Percentiles rank a stretch among this genome's conserved stretches.
phyloP scores from a whole-genome alignment of 192 early-diverging fungal genomes.

The Podila epicladia region DNA sequence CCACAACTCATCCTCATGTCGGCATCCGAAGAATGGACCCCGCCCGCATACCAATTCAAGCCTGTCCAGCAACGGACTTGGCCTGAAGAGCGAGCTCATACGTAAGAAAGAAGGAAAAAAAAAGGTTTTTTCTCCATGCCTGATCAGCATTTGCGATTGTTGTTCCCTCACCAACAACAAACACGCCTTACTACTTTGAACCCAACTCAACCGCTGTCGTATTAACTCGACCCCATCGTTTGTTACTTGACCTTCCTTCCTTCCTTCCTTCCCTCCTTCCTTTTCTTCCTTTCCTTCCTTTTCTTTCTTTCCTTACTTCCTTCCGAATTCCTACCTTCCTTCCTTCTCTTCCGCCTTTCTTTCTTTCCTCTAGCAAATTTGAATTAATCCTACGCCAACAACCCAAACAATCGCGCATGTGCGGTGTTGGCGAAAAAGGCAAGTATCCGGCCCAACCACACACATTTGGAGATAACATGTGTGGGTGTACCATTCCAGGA shows the following conservation, averaged over 20 bases:
- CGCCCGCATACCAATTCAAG: slow-evolving; percentile 41
- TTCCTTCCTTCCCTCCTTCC: neutral
- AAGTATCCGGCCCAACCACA: slow-evolving; percentile 24
- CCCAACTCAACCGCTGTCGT: too few relatives aligned
- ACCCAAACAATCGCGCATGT: slow-evolving; percentile 92
- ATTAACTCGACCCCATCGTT: too few relatives aligned
- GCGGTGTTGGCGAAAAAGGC: slow-evolving; percentile 95
- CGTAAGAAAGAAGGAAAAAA: slow-evolving; percentile 2
- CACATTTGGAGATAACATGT: too few relatives aligned
- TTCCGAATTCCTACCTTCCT: neutral
- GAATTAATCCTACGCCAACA: slow-evolving; percentile 81
- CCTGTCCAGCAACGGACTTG: slow-evolving; percentile 53
- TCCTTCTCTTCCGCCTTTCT: neutral
- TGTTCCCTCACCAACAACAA: too few relatives aligned
- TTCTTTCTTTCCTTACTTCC: neutral
- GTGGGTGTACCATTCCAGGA: too few relatives aligned
- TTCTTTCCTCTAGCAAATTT: slow-evolving; percentile 51
- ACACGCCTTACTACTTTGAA: too few relatives aligned
- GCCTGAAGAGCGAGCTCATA: slow-evolving; percentile 61
- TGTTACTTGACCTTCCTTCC: neutral
- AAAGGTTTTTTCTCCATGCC: too few relatives aligned
- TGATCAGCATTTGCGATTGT: too few relatives aligned
- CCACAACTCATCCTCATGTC: slow-evolving; percentile 12
- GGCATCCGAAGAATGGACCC: slow-evolving; percentile 27
- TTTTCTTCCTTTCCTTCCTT: neutral